Conservation (phyloP, 1,284 basidiomycete genomes). For the Ganoderma sinense region DNA sequence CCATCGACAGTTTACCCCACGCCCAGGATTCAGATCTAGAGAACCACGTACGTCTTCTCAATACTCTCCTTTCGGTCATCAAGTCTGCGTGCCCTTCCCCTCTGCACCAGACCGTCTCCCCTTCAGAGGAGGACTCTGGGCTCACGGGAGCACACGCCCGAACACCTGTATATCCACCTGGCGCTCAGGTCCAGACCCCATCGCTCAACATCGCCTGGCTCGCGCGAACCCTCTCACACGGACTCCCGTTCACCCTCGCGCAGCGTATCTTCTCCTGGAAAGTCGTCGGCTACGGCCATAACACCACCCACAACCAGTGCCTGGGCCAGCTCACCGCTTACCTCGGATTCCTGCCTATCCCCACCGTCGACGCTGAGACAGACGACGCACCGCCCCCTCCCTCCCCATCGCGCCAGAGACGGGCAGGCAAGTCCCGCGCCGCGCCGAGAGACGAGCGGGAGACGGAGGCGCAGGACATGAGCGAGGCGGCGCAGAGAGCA, state of each 20-base stretch:
- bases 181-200: neutral
- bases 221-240: constrained; percentile 27
- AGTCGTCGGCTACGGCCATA: constrained; percentile 35
- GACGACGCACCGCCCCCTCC: neutral
- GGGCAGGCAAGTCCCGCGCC: neutral
- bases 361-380: neutral
- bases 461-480: constrained; percentile 19
- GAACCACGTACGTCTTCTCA: constrained; percentile 14
- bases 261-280: constrained; percentile 30
- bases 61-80: constrained; percentile 39
- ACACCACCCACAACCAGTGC: constrained; percentile 21
- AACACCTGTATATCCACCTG: constrained; percentile 16
- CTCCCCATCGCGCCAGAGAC: neutral
- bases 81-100: constrained; percentile 37
- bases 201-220: constrained; percentile 41
- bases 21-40: constrained; percentile 6
- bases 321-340: constrained; percentile 27
- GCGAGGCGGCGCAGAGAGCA: constrained; percentile 34
- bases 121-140: neutral
- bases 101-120: neutral
- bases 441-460: neutral
- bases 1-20: constrained; percentile 13
- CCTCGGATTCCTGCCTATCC: constrained; percentile 30
- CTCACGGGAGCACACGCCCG: constrained; percentile 11
- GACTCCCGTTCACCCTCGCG: constrained; percentile 33